These are phyloP conservation scores for Hypoxylon subgilvum DNA, from an alignment of 495 filamentous ascomycete genomes.

Conservation along the genomic window DNA sequence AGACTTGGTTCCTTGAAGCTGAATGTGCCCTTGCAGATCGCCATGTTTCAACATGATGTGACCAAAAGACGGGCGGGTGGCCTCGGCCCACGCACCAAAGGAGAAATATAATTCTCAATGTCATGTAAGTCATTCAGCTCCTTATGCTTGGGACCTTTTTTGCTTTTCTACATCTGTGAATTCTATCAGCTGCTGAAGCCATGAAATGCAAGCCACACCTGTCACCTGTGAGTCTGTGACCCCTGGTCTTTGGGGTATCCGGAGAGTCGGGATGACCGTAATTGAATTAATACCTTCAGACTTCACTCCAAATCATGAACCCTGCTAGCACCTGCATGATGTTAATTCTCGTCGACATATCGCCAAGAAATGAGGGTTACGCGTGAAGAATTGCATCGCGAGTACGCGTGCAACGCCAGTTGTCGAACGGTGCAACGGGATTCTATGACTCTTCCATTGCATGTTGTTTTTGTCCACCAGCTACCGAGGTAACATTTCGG, in stretches of 20 bases:
- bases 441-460: not conserved
- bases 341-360: not conserved
- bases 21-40: conserved; percentile 27
- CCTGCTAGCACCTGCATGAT: conserved; percentile 5
- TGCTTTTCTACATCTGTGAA: not conserved
- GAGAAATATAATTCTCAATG: conserved; percentile 4
- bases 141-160: conserved; percentile 3
- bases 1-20: conserved; percentile 21
- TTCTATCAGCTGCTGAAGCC: conserved; percentile 22
- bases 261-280: conserved; percentile 24
- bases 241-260: conserved; percentile 8
- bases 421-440: not conserved
- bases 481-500: too few relatives aligned
- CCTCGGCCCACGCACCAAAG: not conserved
- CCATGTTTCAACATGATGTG: conserved; percentile 18
- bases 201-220: conserved; percentile 30
- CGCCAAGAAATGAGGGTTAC: conserved; percentile 17
- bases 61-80: not conserved
- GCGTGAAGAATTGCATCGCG: conserved; percentile 17
- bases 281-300: conserved; percentile 14
- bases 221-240: conserved; percentile 9
- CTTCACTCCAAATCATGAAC: not conserved
- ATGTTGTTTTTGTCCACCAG: not conserved
- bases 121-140: not conserved
- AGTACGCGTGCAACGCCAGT: conserved; percentile 8